Conservation (phyloP, 2,329 filamentous ascomycete species). For the Colletotrichum siamense region DNA sequence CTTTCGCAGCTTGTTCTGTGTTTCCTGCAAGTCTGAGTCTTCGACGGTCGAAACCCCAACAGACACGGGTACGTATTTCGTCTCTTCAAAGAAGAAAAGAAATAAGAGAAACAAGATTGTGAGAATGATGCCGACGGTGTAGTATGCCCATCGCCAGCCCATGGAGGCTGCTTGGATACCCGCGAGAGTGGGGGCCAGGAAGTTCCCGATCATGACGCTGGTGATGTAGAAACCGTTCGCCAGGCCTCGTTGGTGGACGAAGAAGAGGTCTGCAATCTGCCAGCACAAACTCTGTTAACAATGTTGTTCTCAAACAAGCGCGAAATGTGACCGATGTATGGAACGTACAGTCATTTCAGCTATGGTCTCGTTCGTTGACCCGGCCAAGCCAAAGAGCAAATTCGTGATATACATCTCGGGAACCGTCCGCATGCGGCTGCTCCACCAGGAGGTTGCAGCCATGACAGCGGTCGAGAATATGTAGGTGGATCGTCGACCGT, state of each 20-base stretch:
- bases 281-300: not conserved
- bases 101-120: not conserved
- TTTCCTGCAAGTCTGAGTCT: not conserved
- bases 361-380: conserved; percentile 43
- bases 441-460: conserved; percentile 29
- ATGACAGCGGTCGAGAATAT: conserved; percentile 26
- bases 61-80: not conserved
- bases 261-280: not conserved
- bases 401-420: conserved; percentile 30
- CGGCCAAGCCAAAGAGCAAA: conserved; percentile 37
- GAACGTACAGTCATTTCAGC: conserved; percentile 39
- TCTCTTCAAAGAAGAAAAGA: not conserved
- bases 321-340: not conserved
- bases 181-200: conserved; percentile 35
- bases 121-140: not conserved
- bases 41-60: not conserved
- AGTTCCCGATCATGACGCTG: conserved; percentile 33
- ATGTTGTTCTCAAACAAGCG: not conserved
- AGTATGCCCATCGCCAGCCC: conserved; percentile 31
- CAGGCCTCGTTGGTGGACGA: conserved; percentile 28
- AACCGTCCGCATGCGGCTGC: conserved; percentile 21
- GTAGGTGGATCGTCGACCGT: conserved; percentile 28
- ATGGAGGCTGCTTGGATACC: conserved; percentile 27
- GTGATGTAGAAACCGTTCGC: conserved; percentile 35
- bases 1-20: not conserved